Conservation (phyloP, 192 early-diverging fungal genomes). For the Gorgonomyces haynaldii region DNA sequence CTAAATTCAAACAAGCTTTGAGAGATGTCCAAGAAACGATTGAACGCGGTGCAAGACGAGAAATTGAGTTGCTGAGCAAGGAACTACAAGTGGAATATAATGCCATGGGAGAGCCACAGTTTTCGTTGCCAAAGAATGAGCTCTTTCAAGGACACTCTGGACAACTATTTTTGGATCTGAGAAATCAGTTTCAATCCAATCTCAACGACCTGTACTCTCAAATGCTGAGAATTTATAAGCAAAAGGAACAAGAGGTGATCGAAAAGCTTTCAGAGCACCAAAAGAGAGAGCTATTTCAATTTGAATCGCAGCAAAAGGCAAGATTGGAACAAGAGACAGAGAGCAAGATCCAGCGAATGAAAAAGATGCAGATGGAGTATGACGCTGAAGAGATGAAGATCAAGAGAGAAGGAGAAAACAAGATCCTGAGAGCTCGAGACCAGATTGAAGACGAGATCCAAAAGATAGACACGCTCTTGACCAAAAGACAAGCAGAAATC, state of each 20-base stretch:
- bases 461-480: too few species aligned
- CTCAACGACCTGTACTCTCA: not conserved
- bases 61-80: not conserved
- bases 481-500: too few species aligned
- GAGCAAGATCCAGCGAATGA: not conserved
- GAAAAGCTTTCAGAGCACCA: not conserved
- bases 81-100: not conserved
- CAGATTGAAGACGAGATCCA: too few species aligned
- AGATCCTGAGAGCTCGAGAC: too few species aligned
- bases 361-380: not conserved
- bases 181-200: not conserved
- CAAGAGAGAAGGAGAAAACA: too few species aligned
- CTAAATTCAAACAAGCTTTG: too few species aligned
- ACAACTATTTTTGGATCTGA: too few species aligned
- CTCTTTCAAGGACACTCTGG: not conserved
- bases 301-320: not conserved
- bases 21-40: too few species aligned
- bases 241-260: not conserved
- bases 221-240: not conserved
- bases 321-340: not conserved
- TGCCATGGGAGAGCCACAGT: not conserved
- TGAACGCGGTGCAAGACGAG: too few species aligned
- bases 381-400: not conserved
- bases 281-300: not conserved
- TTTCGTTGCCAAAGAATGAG: not conserved